Percentiles rank a stretch among this genome's conserved stretches.
phyloP scores from a whole-genome alignment of 345 rosid species.

The Brassica napus region Da-Ae NC_063440.1:18667501-18668000 shows the following conservation, averaged over 20 bases:
- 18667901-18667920: neutral
- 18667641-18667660: too few species aligned
- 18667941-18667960: neutral
- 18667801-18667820: neutral
- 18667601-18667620: too few species aligned
- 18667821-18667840: neutral
- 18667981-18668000: constrained; percentile 36
- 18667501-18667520: neutral
- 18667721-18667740: neutral
- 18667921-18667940: neutral
- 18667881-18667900: neutral
- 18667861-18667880: neutral
- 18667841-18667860: neutral
- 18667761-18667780: neutral
- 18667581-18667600: neutral
- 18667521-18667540: neutral
- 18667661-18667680: too few species aligned
- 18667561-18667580: neutral
- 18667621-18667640: neutral
- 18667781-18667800: neutral
- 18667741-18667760: neutral
- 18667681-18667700: too few species aligned
- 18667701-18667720: too few species aligned
- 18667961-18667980: constrained; percentile 12
- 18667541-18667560: neutral